Conservation (phyloP, 2,329 filamentous ascomycete species). For the Penicillium sp. region DNA sequence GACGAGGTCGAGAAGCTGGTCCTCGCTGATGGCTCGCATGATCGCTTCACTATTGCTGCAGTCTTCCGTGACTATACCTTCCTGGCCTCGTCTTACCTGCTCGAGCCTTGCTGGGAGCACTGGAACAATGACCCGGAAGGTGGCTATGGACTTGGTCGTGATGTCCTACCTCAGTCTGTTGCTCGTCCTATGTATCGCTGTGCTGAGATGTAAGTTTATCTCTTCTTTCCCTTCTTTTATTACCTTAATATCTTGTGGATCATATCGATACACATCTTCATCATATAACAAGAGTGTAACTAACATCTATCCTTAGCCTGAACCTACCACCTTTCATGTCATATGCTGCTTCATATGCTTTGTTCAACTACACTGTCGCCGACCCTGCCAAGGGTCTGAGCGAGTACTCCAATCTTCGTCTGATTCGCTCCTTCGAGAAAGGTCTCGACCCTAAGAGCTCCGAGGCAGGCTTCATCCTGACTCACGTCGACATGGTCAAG, state of each 20-base stretch:
- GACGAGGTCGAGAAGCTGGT: slow-evolving; percentile 67
- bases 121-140: slow-evolving; percentile 59
- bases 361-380: slow-evolving; percentile 65
- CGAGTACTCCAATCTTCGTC: slow-evolving; percentile 66
- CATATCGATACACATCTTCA: neutral
- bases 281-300: slow-evolving; percentile 3
- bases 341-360: slow-evolving; percentile 64
- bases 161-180: slow-evolving; percentile 70
- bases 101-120: slow-evolving; percentile 85
- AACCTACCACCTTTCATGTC: slow-evolving; percentile 94
- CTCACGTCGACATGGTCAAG: slow-evolving; percentile 93
- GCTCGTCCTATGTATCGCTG: slow-evolving; percentile 80
- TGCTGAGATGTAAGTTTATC: slow-evolving; percentile 72
- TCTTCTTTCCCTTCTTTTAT: slow-evolving; percentile 3
- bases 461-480: slow-evolving; percentile 93
- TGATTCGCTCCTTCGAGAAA: slow-evolving; percentile 87
- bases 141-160: slow-evolving; percentile 74
- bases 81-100: slow-evolving; percentile 80
- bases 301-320: slow-evolving; percentile 44
- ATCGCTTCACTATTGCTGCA: slow-evolving; percentile 79
- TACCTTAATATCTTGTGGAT: neutral
- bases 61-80: slow-evolving; percentile 91
- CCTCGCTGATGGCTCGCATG: slow-evolving; percentile 53
- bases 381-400: slow-evolving; percentile 54
- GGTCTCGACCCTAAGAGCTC: slow-evolving; percentile 84